Percentiles rank a stretch among this genome's conserved stretches.
These are phyloP conservation scores for Zymoseptoria ardabiliae DNA, from an alignment of 2,329 filamentous ascomycete species.

Conservation along the genomic window DNA sequence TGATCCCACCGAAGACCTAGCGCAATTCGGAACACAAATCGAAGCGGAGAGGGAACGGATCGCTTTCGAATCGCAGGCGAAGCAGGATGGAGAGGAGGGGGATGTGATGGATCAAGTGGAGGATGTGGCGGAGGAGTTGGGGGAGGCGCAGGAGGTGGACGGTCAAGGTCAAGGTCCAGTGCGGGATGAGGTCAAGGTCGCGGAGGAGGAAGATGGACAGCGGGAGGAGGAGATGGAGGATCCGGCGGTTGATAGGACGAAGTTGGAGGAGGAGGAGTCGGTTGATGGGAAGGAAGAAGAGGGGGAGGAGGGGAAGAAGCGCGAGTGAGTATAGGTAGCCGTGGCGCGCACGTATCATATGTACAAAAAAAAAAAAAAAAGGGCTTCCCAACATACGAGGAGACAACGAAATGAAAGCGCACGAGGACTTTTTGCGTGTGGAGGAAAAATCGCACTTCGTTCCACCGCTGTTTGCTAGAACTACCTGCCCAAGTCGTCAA, in stretches of 20 bases:
- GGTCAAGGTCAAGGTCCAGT: too few species aligned
- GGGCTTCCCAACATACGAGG: too few species aligned
- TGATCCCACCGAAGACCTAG: constrained; percentile 6
- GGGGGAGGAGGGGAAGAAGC: not conserved
- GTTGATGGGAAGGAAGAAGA: constrained; percentile 2
- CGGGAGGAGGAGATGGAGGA: not conserved
- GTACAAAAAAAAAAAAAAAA: too few species aligned
- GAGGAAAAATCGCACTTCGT: too few species aligned
- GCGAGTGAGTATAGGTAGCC: not conserved
- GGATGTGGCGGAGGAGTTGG: constrained; percentile 14
- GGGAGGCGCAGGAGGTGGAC: constrained; percentile 4
- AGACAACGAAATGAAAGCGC: too few species aligned
- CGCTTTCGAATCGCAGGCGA: not conserved
- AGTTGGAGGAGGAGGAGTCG: not conserved
- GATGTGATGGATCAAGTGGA: constrained; percentile 10
- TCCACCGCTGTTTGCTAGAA: too few species aligned
- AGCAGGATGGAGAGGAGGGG: not conserved
- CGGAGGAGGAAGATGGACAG: constrained; percentile 1
- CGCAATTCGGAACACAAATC: constrained; percentile 10
- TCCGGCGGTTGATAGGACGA: not conserved
- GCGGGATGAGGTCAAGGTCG: not conserved
- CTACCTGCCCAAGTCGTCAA: too few species aligned
- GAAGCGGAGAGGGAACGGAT: not conserved
- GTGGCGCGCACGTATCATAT: not conserved
- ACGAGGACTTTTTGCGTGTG: too few species aligned